Percentiles rank a stretch among this genome's conserved stretches.
These are phyloP conservation scores for Salix suchowensis DNA, from an alignment of 345 rosid genomes.

Conservation along the genomic window DNA sequence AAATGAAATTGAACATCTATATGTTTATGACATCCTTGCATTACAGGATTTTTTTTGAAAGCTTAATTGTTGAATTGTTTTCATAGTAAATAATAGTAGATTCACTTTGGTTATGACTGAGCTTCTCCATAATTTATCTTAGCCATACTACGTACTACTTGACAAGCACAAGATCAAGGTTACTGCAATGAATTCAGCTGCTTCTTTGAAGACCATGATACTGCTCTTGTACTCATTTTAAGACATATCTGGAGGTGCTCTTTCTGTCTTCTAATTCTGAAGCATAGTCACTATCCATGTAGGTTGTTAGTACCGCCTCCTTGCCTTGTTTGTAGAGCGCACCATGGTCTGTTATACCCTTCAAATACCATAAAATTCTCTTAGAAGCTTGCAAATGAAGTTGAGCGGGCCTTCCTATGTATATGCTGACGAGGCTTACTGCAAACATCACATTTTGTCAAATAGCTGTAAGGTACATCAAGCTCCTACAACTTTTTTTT, in stretches of 20 bases:
- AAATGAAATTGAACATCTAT: not conserved
- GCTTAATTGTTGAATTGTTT: not conserved
- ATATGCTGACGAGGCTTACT: not conserved
- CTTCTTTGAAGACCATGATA: not conserved
- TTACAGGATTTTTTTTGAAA: not conserved
- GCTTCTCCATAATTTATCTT: not conserved
- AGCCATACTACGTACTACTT: not conserved
- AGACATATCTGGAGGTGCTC: not conserved
- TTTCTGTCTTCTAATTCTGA: not conserved
- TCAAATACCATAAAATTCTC: not conserved
- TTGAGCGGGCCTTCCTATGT: not conserved
- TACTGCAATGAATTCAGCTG: not conserved
- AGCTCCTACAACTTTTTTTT: not conserved
- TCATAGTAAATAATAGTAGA: not conserved
- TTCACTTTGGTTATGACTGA: not conserved
- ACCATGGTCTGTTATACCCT: not conserved
- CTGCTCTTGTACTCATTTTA: not conserved
- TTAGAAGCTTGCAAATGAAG: not conserved
- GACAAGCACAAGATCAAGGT: not conserved
- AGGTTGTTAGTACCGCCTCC: not conserved
- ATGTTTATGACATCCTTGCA: not conserved
- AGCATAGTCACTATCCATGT: conserved; percentile 4
- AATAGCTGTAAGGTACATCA: not conserved
- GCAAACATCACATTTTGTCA: not conserved
- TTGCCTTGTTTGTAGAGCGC: not conserved